Base-by-base conservation (phyloP, 768 basidiomycete genomes). In the Mycena vulgaris region DNA sequence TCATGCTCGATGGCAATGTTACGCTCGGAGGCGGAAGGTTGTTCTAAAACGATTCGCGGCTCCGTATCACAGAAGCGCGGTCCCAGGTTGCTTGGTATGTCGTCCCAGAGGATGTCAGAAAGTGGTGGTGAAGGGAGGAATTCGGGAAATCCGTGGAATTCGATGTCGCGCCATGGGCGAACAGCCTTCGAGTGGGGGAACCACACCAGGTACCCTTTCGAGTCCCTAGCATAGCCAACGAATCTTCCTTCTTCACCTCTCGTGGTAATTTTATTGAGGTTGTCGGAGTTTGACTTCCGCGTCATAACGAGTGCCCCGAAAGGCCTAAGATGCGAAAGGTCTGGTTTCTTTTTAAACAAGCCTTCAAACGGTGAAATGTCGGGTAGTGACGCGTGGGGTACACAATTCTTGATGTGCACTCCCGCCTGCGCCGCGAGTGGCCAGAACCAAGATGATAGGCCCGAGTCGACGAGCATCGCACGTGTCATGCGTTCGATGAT, bases 401-500 rank as follows among this genome's bases (percentile, higher is more conserved):
- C 61, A 30, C 74, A 69, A 9, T 68, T 68, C 40, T 68, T 68
- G 51, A 68, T 62, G 31, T 68, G 66, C 1, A 70, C 39, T 1
- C 66, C 63, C 33, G 75, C 67, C 0, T 31, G 19, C 7, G 75
- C 60, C 0, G 59, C 72, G 11, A 78, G 55, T 0, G 70, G 73
- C 76, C 75, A 78, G 39, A 75, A 73, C 48, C 48, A 68, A 10
- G 42, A 59, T 0, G 74, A 52, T 2, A 78, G 51, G 14, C 64
- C 33, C 5, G 23, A 19, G 6, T 60, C 71, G 2, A 72, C 48
- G 0, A 79, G 69, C 68, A 77, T 71, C 0, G 78, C 71, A 0
- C 75, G 60, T 1, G 66, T 68, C 28, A 67, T 68, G 16, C 60
- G 52, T 33, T 80, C 76, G 6, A 75, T 63, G 6, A 75, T 57